A percentile compares a stretch with the other conserved stretches of the same genome.
These are phyloP conservation scores for Lotus japonicus DNA, from an alignment of 306 rosid genomes.

Conservation along the genomic window DNA sequence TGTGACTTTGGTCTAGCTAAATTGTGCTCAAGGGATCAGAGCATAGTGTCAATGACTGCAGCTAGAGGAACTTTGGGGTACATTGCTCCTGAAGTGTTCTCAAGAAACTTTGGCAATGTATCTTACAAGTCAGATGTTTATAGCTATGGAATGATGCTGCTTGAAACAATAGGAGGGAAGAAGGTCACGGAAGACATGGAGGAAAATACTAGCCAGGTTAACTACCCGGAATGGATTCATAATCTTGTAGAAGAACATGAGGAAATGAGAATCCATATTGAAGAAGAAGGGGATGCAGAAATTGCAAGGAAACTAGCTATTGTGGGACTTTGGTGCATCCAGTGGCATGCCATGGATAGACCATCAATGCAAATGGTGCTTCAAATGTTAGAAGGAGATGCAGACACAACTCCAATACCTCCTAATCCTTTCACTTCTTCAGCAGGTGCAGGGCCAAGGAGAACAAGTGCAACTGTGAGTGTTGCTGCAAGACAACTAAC, in stretches of 20 bases:
- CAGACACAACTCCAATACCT: not conserved
- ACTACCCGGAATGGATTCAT: too few relatives aligned
- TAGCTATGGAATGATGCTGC: too few relatives aligned
- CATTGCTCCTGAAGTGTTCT: too few relatives aligned
- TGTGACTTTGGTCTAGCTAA: too few relatives aligned
- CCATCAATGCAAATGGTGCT: constrained; percentile 1
- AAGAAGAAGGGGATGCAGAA: not conserved
- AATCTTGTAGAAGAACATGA: not conserved
- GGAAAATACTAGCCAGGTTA: too few relatives aligned
- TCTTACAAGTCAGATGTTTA: too few relatives aligned
- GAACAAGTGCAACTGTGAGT: not conserved
- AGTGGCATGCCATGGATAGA: constrained; percentile 1
- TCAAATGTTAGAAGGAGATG: not conserved
- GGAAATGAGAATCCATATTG: constrained; percentile 1
- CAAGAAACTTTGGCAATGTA: too few relatives aligned
- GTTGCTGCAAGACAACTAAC: not conserved
- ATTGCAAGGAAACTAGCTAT: not conserved
- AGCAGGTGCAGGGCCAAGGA: not conserved
- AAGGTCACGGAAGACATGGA: too few relatives aligned
- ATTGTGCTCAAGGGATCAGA: too few relatives aligned
- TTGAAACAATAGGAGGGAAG: too few relatives aligned
- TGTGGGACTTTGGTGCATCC: not conserved
- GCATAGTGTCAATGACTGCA: too few relatives aligned
- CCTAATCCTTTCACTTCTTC: constrained; percentile 5
- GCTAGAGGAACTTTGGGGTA: too few relatives aligned